These are phyloP conservation scores for Saprolegnia diclina DNA, from an alignment of 352 stramenopile genomes.

Conservation along the genomic window DNA sequence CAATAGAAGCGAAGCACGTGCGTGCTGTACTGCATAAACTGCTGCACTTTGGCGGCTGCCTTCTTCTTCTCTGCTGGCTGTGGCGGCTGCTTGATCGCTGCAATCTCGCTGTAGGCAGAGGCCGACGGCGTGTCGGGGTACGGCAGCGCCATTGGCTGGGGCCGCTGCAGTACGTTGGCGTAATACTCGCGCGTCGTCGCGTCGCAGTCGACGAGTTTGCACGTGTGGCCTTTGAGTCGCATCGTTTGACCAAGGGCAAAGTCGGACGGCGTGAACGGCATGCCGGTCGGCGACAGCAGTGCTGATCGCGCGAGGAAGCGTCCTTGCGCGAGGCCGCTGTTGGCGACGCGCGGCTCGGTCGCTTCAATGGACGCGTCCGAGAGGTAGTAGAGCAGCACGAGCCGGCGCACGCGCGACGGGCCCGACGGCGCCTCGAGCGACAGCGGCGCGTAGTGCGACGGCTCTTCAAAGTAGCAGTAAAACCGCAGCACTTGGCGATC, in stretches of 20 bases:
- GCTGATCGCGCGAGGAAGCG: constrained; percentile 79
- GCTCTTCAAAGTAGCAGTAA: constrained; percentile 84
- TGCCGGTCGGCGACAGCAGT: constrained; percentile 34
- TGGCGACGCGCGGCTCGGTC: constrained; percentile 74
- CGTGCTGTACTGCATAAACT: constrained; percentile 72
- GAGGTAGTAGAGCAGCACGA: constrained; percentile 81
- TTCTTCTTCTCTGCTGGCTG: constrained; percentile 30
- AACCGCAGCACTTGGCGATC: constrained; percentile 85
- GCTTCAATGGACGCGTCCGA: constrained; percentile 81
- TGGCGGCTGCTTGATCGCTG: constrained; percentile 44
- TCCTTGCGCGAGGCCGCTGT: constrained; percentile 86
- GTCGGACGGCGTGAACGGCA: constrained; percentile 54
- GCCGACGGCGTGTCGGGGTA: constrained; percentile 60
- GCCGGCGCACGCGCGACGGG: constrained; percentile 38
- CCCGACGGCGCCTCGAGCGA: constrained; percentile 28
- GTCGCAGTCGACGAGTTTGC: constrained; percentile 88
- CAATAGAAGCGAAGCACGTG: constrained; percentile 90
- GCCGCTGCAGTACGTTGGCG: constrained; percentile 35
- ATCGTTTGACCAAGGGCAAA: constrained; percentile 75
- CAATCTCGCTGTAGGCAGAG: constrained; percentile 48
- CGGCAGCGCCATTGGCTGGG: constrained; percentile 36
- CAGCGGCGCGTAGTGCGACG: constrained; percentile 36
- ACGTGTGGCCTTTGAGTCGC: constrained; percentile 67
- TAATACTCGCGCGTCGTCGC: constrained; percentile 80
- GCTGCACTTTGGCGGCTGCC: constrained; percentile 45